phyloP scores from a whole-genome alignment of 495 filamentous ascomycete species.

The Venustampulla echinocandica region DNA sequence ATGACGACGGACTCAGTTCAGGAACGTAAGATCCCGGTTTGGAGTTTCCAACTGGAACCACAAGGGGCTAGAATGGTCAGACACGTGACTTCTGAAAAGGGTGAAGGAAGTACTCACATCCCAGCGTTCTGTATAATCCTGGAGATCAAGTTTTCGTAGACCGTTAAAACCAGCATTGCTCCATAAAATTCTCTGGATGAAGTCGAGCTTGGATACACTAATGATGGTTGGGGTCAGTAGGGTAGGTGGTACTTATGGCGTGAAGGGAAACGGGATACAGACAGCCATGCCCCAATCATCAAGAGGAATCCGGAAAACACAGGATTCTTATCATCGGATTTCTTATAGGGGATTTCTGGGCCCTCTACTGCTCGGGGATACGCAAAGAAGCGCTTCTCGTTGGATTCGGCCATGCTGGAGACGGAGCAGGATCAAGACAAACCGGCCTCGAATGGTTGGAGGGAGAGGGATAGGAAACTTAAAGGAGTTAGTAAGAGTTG shows the following conservation, averaged over 20 bases:
- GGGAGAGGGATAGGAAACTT: background rate
- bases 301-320: slow-evolving; percentile 12
- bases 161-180: slow-evolving; percentile 62
- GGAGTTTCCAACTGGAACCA: slow-evolving; percentile 51
- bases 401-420: background rate
- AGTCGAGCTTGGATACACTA: slow-evolving; percentile 46
- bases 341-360: slow-evolving; percentile 16
- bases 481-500: background rate
- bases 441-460: slow-evolving; percentile 1
- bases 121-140: slow-evolving; percentile 53
- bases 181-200: slow-evolving; percentile 58
- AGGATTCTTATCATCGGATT: slow-evolving; percentile 19
- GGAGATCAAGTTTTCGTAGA: slow-evolving; percentile 51
- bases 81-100: background rate
- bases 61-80: slow-evolving; percentile 48
- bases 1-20: slow-evolving; percentile 29
- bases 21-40: slow-evolving; percentile 21
- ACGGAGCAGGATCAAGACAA: background rate
- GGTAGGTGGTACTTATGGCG: no score
- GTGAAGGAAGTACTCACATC: slow-evolving; percentile 35
- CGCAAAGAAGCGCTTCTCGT: slow-evolving; percentile 10
- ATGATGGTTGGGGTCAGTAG: background rate
- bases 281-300: slow-evolving; percentile 18
- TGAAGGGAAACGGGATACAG: background rate
- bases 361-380: slow-evolving; percentile 17